These are phyloP conservation scores for Calocybe gangraenosa DNA, from an alignment of 768 basidiomycete genomes.

Conservation along the genomic window DNA sequence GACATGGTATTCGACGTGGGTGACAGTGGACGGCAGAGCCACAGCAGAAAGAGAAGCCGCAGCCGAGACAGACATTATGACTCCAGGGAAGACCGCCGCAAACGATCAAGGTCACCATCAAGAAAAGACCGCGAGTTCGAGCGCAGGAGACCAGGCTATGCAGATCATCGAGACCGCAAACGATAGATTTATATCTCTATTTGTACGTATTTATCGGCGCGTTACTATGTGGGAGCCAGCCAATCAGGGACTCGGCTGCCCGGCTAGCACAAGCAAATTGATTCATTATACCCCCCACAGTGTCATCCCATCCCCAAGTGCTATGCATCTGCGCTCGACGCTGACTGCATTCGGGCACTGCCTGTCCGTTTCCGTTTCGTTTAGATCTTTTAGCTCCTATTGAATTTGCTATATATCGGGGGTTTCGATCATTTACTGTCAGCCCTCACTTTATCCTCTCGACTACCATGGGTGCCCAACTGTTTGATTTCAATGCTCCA, in stretches of 20 bases:
- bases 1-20: conserved; percentile 85
- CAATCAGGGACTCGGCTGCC: conserved; percentile 11
- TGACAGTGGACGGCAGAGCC: conserved; percentile 23
- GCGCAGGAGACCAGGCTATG: conserved; percentile 6
- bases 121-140: conserved; percentile 17
- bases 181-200: conserved; percentile 8
- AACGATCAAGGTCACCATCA: conserved; percentile 35
- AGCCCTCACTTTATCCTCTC: conserved; percentile 10
- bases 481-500: conserved; percentile 38
- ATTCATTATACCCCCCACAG: conserved; percentile 1
- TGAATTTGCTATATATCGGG: conserved; percentile 9
- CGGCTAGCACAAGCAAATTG: conserved; percentile 7
- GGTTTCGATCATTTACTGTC: not conserved
- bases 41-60: conserved; percentile 47
- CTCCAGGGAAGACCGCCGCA: conserved; percentile 24
- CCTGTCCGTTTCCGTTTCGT: conserved; percentile 3
- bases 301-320: not conserved
- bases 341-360: conserved; percentile 1
- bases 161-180: conserved; percentile 13
- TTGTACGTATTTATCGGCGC: conserved; percentile 14
- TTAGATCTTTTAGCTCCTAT: conserved; percentile 1
- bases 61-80: conserved; percentile 41
- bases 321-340: not conserved
- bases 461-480: conserved; percentile 18
- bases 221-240: conserved; percentile 2